Evolutionary conservation across 1,284 basidiomycete genomes (phyloP).

Genomic region (Rhizoctonia solani): DNA sequence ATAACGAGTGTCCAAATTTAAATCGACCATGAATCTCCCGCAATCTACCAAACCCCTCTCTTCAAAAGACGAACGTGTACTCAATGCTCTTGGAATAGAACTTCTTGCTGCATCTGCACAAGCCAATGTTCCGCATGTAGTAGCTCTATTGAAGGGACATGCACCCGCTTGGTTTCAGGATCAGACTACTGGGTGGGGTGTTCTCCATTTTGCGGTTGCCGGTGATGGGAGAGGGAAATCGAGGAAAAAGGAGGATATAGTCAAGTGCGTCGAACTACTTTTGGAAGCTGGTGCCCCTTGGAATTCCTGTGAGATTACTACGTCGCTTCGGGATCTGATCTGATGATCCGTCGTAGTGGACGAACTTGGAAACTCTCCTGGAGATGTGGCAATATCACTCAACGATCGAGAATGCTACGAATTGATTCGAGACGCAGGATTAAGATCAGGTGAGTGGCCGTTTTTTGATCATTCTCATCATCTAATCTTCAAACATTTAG

Average conservation of each 20-base stretch:
- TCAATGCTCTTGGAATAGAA: slow-evolving; percentile 19
- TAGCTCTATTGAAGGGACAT: not conserved
- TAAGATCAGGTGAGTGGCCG: slow-evolving; percentile 69
- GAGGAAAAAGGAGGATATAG: slow-evolving; percentile 7
- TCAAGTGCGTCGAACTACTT: slow-evolving; percentile 57
- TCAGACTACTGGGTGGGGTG: slow-evolving; percentile 77
- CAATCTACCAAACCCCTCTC: not conserved
- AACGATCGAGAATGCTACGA: slow-evolving; percentile 77
- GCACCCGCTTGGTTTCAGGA: slow-evolving; percentile 94
- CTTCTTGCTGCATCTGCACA: not conserved
- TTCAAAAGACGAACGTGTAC: slow-evolving; percentile 1
- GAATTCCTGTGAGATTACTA: slow-evolving; percentile 76
- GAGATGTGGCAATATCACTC: slow-evolving; percentile 84
- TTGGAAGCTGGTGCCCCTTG: slow-evolving; percentile 87
- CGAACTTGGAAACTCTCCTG: slow-evolving; percentile 77
- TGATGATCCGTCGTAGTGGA: slow-evolving; percentile 59
- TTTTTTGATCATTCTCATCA: not conserved
- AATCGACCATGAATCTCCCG: not conserved
- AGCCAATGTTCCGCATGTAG: slow-evolving; percentile 25
- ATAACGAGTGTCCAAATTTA: no score
- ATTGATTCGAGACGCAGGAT: slow-evolving; percentile 81
- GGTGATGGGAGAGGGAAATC: slow-evolving; percentile 60
- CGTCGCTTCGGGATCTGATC: slow-evolving; percentile 13
- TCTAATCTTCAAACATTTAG: not conserved
- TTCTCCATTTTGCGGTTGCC: slow-evolving; percentile 88